Percentiles rank a stretch among this genome's conserved stretches.
phyloP scores from a whole-genome alignment of 2,329 filamentous ascomycete genomes.

The Colletotrichum trifolii region DNA sequence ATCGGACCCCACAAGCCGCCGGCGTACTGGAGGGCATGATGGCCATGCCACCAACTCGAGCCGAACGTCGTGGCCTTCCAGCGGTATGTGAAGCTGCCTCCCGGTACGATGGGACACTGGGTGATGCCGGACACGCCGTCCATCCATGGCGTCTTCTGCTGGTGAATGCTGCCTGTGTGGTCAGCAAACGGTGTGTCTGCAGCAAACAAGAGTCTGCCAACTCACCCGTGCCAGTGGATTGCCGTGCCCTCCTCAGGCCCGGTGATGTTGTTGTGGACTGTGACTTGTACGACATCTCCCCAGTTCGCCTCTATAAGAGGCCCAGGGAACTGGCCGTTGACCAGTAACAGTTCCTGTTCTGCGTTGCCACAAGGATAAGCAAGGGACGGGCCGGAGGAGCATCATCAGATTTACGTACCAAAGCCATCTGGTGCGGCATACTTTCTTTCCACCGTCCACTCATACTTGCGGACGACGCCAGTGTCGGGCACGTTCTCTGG shows the following conservation, averaged over 20 bases:
- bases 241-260: slow-evolving; percentile 33
- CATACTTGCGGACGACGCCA: slow-evolving; percentile 28
- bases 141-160: slow-evolving; percentile 40
- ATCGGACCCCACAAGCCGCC: slow-evolving; percentile 70
- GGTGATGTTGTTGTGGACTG: slow-evolving; percentile 32
- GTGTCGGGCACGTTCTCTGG: slow-evolving; percentile 29
- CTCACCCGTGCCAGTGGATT: slow-evolving; percentile 35
- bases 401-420: slow-evolving; percentile 4
- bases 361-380: no score
- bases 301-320: slow-evolving; percentile 32
- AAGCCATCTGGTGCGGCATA: slow-evolving; percentile 28
- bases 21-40: slow-evolving; percentile 59
- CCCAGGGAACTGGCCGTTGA: slow-evolving; percentile 28
- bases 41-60: slow-evolving; percentile 69
- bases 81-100: slow-evolving; percentile 63
- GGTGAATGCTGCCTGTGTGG: slow-evolving; percentile 20
- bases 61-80: slow-evolving; percentile 66
- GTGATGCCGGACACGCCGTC: slow-evolving; percentile 66
- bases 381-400: not conserved
- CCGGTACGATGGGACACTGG: slow-evolving; percentile 63
- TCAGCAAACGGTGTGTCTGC: not conserved
- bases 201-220: not conserved
- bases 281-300: slow-evolving; percentile 28
- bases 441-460: slow-evolving; percentile 28
- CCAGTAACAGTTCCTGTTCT: slow-evolving; percentile 24